Conservation (phyloP, 495 filamentous ascomycete species). For the Aspergillus conjunctus region DNA sequence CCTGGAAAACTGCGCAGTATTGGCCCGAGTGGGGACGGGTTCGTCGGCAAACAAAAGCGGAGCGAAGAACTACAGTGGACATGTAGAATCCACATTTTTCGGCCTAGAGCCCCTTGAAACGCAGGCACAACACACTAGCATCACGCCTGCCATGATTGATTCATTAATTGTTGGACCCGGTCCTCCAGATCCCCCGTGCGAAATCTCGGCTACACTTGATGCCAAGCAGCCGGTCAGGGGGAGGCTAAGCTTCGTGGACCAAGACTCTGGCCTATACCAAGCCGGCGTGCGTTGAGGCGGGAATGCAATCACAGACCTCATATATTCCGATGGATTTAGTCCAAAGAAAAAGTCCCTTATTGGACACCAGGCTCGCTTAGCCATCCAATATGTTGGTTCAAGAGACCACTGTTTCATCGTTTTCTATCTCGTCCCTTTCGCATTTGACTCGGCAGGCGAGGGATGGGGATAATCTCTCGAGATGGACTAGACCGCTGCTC, state of each 20-base stretch:
- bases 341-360: not conserved
- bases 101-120: conserved; percentile 1
- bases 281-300: not conserved
- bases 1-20: no score
- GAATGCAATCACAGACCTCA: not conserved
- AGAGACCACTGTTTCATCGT: no score
- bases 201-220: not conserved
- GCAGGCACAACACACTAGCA: not conserved
- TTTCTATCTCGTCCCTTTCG: no score
- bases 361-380: not conserved
- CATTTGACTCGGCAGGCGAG: no score
- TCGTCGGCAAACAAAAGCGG: not conserved
- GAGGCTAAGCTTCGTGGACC: not conserved
- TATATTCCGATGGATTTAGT: not conserved
- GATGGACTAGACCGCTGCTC: no score
- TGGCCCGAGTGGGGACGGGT: not conserved
- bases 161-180: not conserved
- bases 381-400: no score
- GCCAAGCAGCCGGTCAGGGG: not conserved
- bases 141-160: not conserved
- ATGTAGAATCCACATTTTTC: not conserved
- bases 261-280: not conserved
- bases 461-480: no score
- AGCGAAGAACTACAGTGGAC: conserved; percentile 1
- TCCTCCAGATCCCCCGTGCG: not conserved